Conservation (phyloP, 495 filamentous ascomycete genomes). For the Ramalina intermedia region DNA sequence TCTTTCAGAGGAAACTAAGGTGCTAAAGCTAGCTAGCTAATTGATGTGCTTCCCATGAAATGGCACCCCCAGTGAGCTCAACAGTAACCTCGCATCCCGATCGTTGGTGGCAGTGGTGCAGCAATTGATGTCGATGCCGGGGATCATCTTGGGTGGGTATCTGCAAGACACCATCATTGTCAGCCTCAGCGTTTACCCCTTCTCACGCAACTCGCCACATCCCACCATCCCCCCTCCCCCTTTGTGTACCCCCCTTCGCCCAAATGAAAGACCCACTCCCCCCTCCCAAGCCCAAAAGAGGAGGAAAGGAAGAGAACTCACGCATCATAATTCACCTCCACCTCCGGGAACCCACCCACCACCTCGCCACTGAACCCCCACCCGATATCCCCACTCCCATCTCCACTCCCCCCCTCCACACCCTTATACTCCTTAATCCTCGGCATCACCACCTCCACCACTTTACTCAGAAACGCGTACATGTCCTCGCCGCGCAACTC, state of each 20-base stretch:
- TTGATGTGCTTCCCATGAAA: slow-evolving; percentile 18
- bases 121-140: slow-evolving; percentile 71
- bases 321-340: slow-evolving; percentile 82
- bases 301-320: slow-evolving; percentile 33
- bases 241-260: not conserved
- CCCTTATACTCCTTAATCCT: slow-evolving; percentile 91
- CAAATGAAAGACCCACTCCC: too few species aligned
- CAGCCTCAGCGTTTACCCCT: not conserved
- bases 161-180: slow-evolving; percentile 14
- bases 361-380: slow-evolving; percentile 62
- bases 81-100: slow-evolving; percentile 73
- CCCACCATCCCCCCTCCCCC: too few species aligned
- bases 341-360: slow-evolving; percentile 75
- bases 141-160: slow-evolving; percentile 87
- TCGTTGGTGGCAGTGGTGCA: slow-evolving; percentile 84
- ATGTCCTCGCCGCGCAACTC: slow-evolving; percentile 65
- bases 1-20: too few species aligned
- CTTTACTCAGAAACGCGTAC: slow-evolving; percentile 74
- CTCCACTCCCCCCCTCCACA: slow-evolving; percentile 59
- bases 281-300: too few species aligned
- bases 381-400: slow-evolving; percentile 72
- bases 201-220: too few species aligned
- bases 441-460: slow-evolving; percentile 78
- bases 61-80: slow-evolving; percentile 59
- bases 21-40: not conserved